Evolutionary conservation across 768 basidiomycete species (phyloP), one percentile per base, ranked within the genome.

Genomic region (Termitomyces sp.): DNA sequence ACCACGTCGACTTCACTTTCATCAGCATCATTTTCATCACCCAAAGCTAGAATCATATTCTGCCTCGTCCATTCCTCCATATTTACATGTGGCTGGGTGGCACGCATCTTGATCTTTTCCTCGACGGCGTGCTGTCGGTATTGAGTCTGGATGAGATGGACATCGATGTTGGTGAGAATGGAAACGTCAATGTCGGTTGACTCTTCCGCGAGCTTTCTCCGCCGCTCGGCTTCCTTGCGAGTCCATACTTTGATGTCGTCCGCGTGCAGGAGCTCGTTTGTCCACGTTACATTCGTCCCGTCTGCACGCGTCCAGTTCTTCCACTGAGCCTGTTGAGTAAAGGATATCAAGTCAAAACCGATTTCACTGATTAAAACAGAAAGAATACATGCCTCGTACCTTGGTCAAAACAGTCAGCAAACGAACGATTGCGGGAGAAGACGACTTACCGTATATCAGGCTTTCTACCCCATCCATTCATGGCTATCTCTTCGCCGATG

Each of bases 261-360:
- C 26, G 46, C 58, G 47, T 61, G 57, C 7, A 60, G 46, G 9
- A 61, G 58, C 14, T 65, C 64, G 24, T 66, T 68, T 39, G 77
- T 66, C 83, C 83, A 86, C 7, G 84, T 84, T 2, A 77, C 79
- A 59, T 79, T 80, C 7, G 83, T 79, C 0, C 78, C 80, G 61
- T 85, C 79, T 1, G 56, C 42, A 26, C 83, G 79, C 2, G 63
- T 36, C 84, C 84, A 86, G 39, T 71, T 68, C 20, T 67, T 72
- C 84, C 84, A 85, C 59, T 72, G 69, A 4, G 82, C 78, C 82
- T 85, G 58, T 47, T 46, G 46, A 37, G 26, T n/a, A 41, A 16
- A 46, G 7, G 14, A 41, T 41, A 50, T 43, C 32, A 14, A 29
- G 7, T 37, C 7, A 10, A 18, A 18, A n/a, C 16, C 9, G 8